phyloP scores from a whole-genome alignment of 2,329 filamentous ascomycete species.

The Lecanicillium sp. region DNA sequence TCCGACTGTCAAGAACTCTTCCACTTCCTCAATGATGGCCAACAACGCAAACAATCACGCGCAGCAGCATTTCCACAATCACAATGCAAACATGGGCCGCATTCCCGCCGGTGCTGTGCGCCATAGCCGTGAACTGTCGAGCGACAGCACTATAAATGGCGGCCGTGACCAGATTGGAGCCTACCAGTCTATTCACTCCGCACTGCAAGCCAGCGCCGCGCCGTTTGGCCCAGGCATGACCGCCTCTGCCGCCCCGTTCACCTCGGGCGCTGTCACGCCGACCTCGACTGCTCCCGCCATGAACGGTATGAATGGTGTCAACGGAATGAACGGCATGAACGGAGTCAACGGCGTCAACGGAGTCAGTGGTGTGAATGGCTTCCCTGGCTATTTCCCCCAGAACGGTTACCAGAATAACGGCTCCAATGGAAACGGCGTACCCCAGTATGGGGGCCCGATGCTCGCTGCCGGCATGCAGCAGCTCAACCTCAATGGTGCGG shows the following conservation, averaged over 20 bases:
- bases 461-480: constrained; percentile 63
- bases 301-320: constrained; percentile 22
- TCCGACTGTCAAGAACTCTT: constrained; percentile 71
- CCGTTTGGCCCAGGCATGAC: constrained; percentile 63
- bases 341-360: not conserved
- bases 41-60: constrained; percentile 52
- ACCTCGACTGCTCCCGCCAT: constrained; percentile 20
- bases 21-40: constrained; percentile 37
- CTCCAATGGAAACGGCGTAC: not conserved
- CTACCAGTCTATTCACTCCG: constrained; percentile 60
- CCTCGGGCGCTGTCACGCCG: constrained; percentile 21
- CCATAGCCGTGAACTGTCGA: constrained; percentile 67
- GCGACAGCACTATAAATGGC: constrained; percentile 35
- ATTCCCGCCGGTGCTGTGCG: constrained; percentile 65
- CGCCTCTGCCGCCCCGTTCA: constrained; percentile 22
- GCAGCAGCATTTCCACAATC: constrained; percentile 63
- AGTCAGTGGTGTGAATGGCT: constrained; percentile 4
- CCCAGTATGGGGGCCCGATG: constrained; percentile 41
- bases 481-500: constrained; percentile 49
- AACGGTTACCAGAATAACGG: constrained; percentile 22
- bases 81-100: constrained; percentile 76
- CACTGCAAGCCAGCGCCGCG: constrained; percentile 71
- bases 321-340: not conserved
- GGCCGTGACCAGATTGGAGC: constrained; percentile 39
- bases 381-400: constrained; percentile 27